These are phyloP conservation scores for Rhodotorula glutinis DNA, from an alignment of 1,284 basidiomycete species.

Conservation along the genomic window DNA sequence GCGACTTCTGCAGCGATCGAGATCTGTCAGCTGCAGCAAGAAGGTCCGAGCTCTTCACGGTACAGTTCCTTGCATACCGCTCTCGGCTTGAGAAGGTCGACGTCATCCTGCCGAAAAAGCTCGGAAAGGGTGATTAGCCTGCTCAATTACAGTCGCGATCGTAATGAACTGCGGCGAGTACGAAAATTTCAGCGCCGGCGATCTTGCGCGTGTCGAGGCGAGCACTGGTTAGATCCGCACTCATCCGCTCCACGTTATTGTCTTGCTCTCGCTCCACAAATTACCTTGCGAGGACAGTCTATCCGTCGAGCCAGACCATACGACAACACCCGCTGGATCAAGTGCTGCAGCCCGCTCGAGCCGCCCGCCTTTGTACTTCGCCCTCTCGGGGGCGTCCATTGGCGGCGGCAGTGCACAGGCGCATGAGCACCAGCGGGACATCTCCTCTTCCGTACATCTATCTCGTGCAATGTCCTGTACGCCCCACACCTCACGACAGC, in stretches of 20 bases:
- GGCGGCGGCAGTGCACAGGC: constrained; percentile 1
- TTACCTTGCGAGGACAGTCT: constrained; percentile 10
- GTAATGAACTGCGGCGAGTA: too few species aligned
- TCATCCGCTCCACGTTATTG: constrained; percentile 28
- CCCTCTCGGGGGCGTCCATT: not conserved
- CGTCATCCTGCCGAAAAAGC: too few species aligned
- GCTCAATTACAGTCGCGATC: too few species aligned
- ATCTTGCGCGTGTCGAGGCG: not conserved
- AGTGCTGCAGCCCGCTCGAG: not conserved
- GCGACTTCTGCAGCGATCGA: too few species aligned
- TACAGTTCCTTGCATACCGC: not conserved
- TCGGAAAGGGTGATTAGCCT: too few species aligned
- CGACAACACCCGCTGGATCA: not conserved
- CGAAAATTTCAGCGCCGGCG: not conserved
- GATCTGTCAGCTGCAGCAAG: too few species aligned
- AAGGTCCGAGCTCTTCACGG: not conserved
- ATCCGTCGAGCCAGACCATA: constrained; percentile 28
- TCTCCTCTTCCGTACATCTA: not conserved
- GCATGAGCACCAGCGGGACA: constrained; percentile 6
- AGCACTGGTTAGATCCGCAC: constrained; percentile 8
- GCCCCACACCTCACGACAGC: not conserved
- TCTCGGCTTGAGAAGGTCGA: not conserved
- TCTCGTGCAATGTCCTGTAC: not conserved
- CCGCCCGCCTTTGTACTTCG: not conserved
- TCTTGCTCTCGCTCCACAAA: constrained; percentile 13